Percentiles rank a stretch among this genome's conserved stretches.
Evolutionary conservation across 306 rosid species (phyloP).

Genomic region (Acacia confusa): DNA sequence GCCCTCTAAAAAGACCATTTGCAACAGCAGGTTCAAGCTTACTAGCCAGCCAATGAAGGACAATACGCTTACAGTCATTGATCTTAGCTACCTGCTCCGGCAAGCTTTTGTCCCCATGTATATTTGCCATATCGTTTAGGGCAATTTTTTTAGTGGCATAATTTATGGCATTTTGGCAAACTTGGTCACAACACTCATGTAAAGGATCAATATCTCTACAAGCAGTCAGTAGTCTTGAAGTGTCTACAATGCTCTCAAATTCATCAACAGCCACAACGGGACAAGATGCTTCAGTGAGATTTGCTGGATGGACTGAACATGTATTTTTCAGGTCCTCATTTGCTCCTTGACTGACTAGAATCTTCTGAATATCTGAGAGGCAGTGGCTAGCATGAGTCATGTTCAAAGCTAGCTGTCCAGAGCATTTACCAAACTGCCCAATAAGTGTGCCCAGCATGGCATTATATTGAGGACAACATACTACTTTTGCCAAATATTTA

Average conservation of each 20-base stretch:
- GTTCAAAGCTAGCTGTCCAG: constrained; percentile 60
- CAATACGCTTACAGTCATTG: constrained; percentile 56
- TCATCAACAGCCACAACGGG: constrained; percentile 49
- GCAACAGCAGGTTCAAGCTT: constrained; percentile 51
- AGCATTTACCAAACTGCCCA: constrained; percentile 60
- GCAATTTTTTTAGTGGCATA: constrained; percentile 58
- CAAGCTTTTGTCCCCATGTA: constrained; percentile 24
- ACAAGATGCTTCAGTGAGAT: constrained; percentile 63
- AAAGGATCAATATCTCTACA: constrained; percentile 60
- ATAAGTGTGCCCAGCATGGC: constrained; percentile 54
- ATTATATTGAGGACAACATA: constrained; percentile 70
- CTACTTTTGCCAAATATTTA: constrained; percentile 65
- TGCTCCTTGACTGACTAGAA: constrained; percentile 63
- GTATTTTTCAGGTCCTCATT: constrained; percentile 42
- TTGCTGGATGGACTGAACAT: constrained; percentile 49
- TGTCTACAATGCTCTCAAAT: constrained; percentile 56
- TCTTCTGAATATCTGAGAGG: constrained; percentile 62
- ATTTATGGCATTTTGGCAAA: constrained; percentile 58
- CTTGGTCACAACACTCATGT: constrained; percentile 66
- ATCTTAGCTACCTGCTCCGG: constrained; percentile 37
- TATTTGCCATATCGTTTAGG: constrained; percentile 42
- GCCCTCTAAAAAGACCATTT: constrained; percentile 58
- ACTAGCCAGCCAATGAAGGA: constrained; percentile 64
- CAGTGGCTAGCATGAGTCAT: constrained; percentile 55
- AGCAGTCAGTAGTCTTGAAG: constrained; percentile 60